Evolutionary conservation across 2,329 filamentous ascomycete genomes (phyloP), one percentile per base, ranked within the genome.

Genomic region (Cyphellophora attinorum): DNA sequence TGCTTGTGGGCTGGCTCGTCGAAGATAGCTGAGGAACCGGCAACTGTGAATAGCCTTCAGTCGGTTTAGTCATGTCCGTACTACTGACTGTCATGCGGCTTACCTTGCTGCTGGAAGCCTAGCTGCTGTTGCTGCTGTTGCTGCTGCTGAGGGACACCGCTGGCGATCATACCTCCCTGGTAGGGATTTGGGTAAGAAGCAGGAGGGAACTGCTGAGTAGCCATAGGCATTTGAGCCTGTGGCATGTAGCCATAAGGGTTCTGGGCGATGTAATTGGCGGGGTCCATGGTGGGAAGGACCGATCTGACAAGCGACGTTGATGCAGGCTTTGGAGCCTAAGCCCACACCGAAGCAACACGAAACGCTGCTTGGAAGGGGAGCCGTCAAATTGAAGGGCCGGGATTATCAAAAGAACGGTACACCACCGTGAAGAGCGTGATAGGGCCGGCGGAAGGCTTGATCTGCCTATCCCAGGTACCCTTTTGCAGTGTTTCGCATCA

Each of bases 271-370:
- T 29, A 25, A 25, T 43, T 34, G 41, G 40, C 43, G 47, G 47
- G 45, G 46, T 49, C 45, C 41, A 43, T 48, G 43, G 41, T 45
- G 19, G 29, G 13, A 8, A 21, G 8, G 25, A n/a, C n/a, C n/a
- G n/a, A n/a, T n/a, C n/a, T 29, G 14, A 18, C 28, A 13, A 8
- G 14, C 33, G 21, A 25, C 21, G 21, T 25, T 25, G 21, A 8
- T 25, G 21, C 21, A 25, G n/a, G n/a, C n/a, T n/a, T n/a, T n/a
- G n/a, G n/a, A n/a, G n/a, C n/a, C n/a, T n/a, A n/a, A n/a, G n/a
- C n/a, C n/a, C n/a, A n/a, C n/a, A 25, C 8, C 8, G 21, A 25
- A 8, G n/a, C 21, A 8, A 25, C 21, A 25, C 21, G 21, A 25
- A n/a, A 25, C 8, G 21, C 21, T 25, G 8, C n/a, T n/a, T n/a